phyloP scores from a whole-genome alignment of 345 rosid species.

The Salix caprea region DNA sequence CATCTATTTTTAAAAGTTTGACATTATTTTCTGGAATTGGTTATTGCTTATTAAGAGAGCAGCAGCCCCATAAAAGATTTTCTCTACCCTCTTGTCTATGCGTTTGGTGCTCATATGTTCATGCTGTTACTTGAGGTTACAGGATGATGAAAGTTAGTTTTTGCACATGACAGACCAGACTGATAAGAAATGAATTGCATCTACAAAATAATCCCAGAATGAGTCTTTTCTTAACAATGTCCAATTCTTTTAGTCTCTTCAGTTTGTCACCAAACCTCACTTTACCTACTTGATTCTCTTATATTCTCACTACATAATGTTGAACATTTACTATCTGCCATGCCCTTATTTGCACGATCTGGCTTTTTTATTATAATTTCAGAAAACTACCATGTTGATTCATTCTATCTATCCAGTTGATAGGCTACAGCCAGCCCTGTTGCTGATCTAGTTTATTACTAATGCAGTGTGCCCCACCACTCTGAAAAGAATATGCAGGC shows the following conservation, averaged over 20 bases:
- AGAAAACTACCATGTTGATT: background rate
- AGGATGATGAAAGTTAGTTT: too few species aligned
- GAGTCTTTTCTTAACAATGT: background rate
- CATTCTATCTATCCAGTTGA: background rate
- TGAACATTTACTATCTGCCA: background rate
- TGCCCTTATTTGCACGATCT: background rate
- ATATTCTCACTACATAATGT: background rate
- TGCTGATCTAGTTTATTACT: conserved; percentile 17
- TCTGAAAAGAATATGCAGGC: conserved; percentile 92
- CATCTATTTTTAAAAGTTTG: background rate
- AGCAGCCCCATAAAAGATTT: background rate
- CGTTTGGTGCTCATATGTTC: too few species aligned
- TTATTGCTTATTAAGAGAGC: background rate
- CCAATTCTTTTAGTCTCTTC: background rate
- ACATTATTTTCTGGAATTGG: background rate
- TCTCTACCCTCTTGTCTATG: background rate
- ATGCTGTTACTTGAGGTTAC: too few species aligned
- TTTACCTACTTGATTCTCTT: background rate
- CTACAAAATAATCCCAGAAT: background rate
- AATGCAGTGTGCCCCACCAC: conserved; percentile 96
- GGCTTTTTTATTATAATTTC: background rate
- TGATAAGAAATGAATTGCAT: background rate
- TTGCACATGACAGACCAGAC: too few species aligned
- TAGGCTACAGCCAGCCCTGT: conserved; percentile 3
- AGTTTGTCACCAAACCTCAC: background rate